Base-by-base conservation (phyloP, 345 rosid genomes). In the Angophora floribunda region DNA sequence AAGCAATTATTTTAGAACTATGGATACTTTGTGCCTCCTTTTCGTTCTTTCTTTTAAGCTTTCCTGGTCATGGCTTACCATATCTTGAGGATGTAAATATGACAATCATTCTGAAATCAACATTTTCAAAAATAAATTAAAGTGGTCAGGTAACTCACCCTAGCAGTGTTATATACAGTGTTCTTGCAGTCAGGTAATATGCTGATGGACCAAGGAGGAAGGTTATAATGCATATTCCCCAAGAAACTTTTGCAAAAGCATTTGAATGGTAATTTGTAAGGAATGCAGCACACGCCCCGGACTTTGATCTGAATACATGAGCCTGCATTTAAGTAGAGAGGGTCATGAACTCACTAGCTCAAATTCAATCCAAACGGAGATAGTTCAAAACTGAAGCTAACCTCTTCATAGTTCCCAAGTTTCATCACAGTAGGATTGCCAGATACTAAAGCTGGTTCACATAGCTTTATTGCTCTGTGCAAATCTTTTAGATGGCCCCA, bases 401-500 rank as follows among this genome's bases (percentile, higher is more conserved):
- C 99, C 99, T 98, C 99, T 92, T 97, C 96, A 91, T 94, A 96
- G 85, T 93, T 93, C 91, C 99, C 99, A 28, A 98, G 98, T 52
- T 91, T 89, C 75, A 92, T 91, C 85, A 97, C 95, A 0, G 92
- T 90, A 55, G 97, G 98, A 85, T 92, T 90, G 84, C 94, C 99
- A 53, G 94, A 93, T 45, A 98, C 94, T 87, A 98, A 91, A 86
- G 99, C 99, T 67, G 97, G 96, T 87, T 97, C 99, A 87, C 97
- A 97, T 4, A 98, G 91, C 90, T 96, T 98, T 67, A 98, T 94
- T 5, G 99, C 99, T 91, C 96, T 91, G 89, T 98, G 99, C 91
- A 98, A 91, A 94, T 98, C 99, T 94, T 98, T 98, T 93, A 97
- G 92, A 92, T 98, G 99, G 44, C 99, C 99, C 99, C 99, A 98